Percentiles rank a stretch among this genome's conserved stretches.
phyloP scores from a whole-genome alignment of 768 basidiomycete genomes.

The Tylopilus felleus region DNA sequence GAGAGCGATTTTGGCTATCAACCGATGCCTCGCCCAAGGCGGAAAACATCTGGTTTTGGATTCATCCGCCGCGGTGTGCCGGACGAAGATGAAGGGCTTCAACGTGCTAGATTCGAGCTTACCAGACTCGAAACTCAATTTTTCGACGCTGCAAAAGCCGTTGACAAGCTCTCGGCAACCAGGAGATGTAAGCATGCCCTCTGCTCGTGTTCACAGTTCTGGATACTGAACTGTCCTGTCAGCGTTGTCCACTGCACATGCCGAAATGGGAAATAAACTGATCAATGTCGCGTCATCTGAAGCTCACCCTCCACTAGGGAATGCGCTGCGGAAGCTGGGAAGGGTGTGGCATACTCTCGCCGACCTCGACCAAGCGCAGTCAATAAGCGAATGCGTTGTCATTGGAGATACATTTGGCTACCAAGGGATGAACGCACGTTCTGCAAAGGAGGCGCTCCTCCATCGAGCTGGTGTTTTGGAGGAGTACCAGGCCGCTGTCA shows the following conservation, averaged over 20 bases:
- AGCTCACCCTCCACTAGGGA: constrained; percentile 77
- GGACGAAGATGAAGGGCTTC: constrained; percentile 93
- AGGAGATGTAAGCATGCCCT: constrained; percentile 60
- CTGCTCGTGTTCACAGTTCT: background rate
- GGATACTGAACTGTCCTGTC: constrained; percentile 2
- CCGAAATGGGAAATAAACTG: constrained; percentile 93
- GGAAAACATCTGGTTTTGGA: constrained; percentile 73
- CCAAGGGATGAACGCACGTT: constrained; percentile 94
- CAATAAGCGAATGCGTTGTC: constrained; percentile 92
- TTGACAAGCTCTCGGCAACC: constrained; percentile 79
- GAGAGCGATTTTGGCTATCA: constrained; percentile 98
- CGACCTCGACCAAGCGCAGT: constrained; percentile 86
- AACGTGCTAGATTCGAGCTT: constrained; percentile 84
- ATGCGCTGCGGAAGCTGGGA: constrained; percentile 82
- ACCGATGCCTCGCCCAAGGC: constrained; percentile 70
- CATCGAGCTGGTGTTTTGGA: constrained; percentile 90
- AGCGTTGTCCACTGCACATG: constrained; percentile 77
- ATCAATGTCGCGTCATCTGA: constrained; percentile 88
- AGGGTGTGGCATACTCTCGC: constrained; percentile 83
- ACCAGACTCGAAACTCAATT: constrained; percentile 91
- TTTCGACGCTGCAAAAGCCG: constrained; percentile 86
- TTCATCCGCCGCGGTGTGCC: constrained; percentile 78
- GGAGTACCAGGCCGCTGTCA: constrained; percentile 92
- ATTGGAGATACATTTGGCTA: constrained; percentile 96
- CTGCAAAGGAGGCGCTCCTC: constrained; percentile 90